Conservation (phyloP, 805 yeast genomes). For the Lipomyces chichibuensis region DNA sequence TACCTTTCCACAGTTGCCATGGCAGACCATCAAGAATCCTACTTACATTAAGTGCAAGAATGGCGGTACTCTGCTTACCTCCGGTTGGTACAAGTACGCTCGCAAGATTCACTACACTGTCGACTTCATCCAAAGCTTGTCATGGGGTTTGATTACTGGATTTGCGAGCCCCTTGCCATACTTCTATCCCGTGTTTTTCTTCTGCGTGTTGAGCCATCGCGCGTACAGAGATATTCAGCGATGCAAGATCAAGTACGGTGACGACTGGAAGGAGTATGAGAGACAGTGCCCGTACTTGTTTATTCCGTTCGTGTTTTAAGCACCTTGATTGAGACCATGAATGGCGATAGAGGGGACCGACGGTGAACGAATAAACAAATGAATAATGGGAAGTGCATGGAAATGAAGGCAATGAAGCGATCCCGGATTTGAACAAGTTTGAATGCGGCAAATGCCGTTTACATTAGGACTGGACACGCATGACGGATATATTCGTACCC, state of each 20-base stretch:
- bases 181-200: constrained; percentile 93
- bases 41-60: constrained; percentile 78
- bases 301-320: constrained; percentile 58
- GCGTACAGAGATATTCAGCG: constrained; percentile 84
- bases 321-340: background rate
- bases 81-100: constrained; percentile 94
- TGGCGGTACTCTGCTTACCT: constrained; percentile 83
- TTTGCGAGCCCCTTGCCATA: constrained; percentile 87
- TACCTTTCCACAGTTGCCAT: constrained; percentile 91
- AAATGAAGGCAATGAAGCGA: no score
- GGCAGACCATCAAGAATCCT: constrained; percentile 80
- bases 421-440: no score
- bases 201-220: constrained; percentile 84
- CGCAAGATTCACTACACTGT: constrained; percentile 96
- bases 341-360: background rate
- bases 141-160: constrained; percentile 94
- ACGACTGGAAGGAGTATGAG: constrained; percentile 86
- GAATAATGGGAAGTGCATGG: no score
- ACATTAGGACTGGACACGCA: no score
- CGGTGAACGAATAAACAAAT: no score
- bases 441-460: no score
- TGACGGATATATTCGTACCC: no score
- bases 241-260: constrained; percentile 86
- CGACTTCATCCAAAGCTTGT: constrained; percentile 80
- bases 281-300: constrained; percentile 88